Percentiles rank a stretch among this genome's conserved stretches.
phyloP scores from a whole-genome alignment of 2,329 filamentous ascomycete genomes.

The Epichloe typhina region DNA sequence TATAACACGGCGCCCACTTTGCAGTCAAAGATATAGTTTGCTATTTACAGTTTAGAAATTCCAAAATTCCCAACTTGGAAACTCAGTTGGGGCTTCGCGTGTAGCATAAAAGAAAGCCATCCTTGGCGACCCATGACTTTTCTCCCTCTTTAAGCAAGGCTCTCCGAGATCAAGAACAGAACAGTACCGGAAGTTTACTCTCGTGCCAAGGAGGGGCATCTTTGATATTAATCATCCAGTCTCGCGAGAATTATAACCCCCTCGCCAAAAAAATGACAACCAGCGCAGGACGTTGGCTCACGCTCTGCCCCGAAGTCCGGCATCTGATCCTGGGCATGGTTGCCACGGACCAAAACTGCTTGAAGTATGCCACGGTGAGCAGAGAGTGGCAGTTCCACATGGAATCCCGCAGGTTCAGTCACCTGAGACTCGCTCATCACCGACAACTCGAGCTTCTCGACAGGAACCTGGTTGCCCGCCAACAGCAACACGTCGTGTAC shows the following conservation, averaged over 20 bases:
- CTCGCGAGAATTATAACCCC: too few species aligned
- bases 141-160: too few species aligned
- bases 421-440: neutral
- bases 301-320: neutral
- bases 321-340: neutral
- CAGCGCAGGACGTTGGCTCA: neutral
- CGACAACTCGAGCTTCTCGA: neutral
- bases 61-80: too few species aligned
- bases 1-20: too few species aligned
- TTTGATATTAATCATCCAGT: too few species aligned
- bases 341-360: neutral
- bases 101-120: too few species aligned
- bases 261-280: neutral
- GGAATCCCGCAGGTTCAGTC: neutral
- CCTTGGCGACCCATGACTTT: too few species aligned
- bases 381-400: neutral
- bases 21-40: too few species aligned
- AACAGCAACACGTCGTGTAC: neutral
- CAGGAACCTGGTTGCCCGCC: neutral
- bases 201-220: too few species aligned
- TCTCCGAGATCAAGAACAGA: too few species aligned
- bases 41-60: rapidly evolving
- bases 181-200: too few species aligned
- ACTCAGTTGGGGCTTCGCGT: too few species aligned
- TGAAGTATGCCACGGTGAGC: neutral